Evolutionary conservation across 2,329 filamentous ascomycete species (phyloP).

Genomic region (Amylocarpus encephaloides): DNA sequence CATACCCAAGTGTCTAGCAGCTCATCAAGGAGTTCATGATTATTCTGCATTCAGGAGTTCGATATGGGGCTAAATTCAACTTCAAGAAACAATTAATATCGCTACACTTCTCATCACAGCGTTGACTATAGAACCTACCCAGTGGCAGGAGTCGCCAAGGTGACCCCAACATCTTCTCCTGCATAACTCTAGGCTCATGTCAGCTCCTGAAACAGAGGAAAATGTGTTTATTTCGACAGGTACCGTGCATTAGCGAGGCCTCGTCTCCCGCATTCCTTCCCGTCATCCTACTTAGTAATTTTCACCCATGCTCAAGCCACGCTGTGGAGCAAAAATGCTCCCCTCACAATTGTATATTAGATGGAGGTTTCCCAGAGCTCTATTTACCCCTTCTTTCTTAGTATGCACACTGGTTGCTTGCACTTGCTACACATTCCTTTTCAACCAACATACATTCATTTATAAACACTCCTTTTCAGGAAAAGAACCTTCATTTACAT

Average conservation of each 20-base stretch:
- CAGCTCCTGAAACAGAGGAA: conserved; percentile 1
- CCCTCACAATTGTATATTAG: background rate
- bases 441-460: background rate
- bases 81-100: no score
- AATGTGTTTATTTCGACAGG: background rate
- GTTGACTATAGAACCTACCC: background rate
- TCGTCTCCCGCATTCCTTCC: background rate
- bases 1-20: no score
- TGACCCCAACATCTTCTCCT: background rate
- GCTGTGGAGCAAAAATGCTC: background rate
- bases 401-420: conserved; percentile 5
- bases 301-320: background rate
- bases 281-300: background rate
- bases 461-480: background rate
- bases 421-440: conserved; percentile 2
- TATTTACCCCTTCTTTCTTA: background rate
- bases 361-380: background rate
- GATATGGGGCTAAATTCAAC: no score
- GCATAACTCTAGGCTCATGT: conserved; percentile 2
- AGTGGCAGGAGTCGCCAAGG: background rate
- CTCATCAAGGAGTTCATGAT: no score
- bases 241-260: background rate
- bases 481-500: background rate
- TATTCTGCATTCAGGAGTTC: no score
- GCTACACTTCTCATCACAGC: no score